These are phyloP conservation scores for Aspergillus panamensis DNA, from an alignment of 495 filamentous ascomycete genomes.

Conservation along the genomic window DNA sequence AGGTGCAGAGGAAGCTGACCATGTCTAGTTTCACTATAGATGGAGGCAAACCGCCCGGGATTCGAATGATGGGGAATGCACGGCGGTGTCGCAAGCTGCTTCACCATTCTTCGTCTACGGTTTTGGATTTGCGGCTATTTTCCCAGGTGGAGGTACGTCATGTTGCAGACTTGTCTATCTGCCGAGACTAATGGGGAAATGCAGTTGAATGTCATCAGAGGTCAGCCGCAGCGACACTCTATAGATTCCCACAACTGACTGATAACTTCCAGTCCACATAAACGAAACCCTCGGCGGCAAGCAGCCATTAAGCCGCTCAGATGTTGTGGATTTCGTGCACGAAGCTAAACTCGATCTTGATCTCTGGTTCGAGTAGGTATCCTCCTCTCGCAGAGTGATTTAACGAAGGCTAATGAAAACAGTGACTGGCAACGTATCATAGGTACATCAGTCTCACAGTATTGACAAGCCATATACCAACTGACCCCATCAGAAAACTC, in stretches of 20 bases:
- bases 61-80: conserved; percentile 37
- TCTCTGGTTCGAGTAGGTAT: conserved; percentile 44
- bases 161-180: neutral
- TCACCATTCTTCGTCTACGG: conserved; percentile 38
- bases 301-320: conserved; percentile 22
- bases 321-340: conserved; percentile 40
- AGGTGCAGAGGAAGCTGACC: conserved; percentile 3
- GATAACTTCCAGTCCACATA: conserved; percentile 25
- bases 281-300: conserved; percentile 30
- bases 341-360: conserved; percentile 45
- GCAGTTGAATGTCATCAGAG: conserved; percentile 43
- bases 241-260: conserved; percentile 1
- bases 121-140: conserved; percentile 48
- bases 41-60: conserved; percentile 46
- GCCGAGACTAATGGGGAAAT: conserved; percentile 10
- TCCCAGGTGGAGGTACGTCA: conserved; percentile 48
- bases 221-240: conserved; percentile 6
- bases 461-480: neutral
- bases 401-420: conserved; percentile 7
- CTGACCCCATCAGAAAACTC: conserved; percentile 21
- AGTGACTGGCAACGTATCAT: conserved; percentile 47
- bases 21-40: conserved; percentile 45
- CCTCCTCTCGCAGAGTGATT: neutral
- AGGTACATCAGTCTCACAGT: conserved; percentile 21
- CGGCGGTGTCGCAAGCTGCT: conserved; percentile 44